These are phyloP conservation scores for Cyberlindnera xylosilytica DNA, from an alignment of 805 yeast genomes.

Conservation along the genomic window DNA sequence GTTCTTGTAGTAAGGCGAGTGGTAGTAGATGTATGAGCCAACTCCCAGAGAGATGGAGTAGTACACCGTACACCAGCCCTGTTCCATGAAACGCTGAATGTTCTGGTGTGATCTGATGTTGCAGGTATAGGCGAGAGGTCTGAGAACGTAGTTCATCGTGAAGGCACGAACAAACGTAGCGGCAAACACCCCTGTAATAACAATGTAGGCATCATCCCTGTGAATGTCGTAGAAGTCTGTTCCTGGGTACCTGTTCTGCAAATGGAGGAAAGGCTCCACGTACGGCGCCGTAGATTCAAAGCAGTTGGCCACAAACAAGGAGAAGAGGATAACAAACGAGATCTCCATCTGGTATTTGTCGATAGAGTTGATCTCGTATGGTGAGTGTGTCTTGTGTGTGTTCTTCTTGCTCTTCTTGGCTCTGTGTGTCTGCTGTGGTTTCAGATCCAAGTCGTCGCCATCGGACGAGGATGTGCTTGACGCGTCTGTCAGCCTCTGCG, in stretches of 20 bases:
- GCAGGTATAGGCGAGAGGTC: slow-evolving; percentile 48
- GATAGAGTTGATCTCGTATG: slow-evolving; percentile 11
- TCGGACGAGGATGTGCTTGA: slow-evolving; percentile 12
- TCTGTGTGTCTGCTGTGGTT: background rate
- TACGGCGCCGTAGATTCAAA: slow-evolving; percentile 27
- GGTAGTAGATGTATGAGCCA: slow-evolving; percentile 56
- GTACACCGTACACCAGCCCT: slow-evolving; percentile 72
- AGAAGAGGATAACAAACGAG: slow-evolving; percentile 22
- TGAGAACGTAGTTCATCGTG: slow-evolving; percentile 54
- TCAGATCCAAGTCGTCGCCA: slow-evolving; percentile 3
- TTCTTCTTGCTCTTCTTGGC: no score
- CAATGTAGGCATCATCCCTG: slow-evolving; percentile 49
- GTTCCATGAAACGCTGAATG: slow-evolving; percentile 75
- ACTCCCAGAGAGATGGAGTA: slow-evolving; percentile 50
- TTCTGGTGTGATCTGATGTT: slow-evolving; percentile 50
- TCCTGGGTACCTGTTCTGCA: slow-evolving; percentile 37
- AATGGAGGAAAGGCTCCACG: slow-evolving; percentile 36
- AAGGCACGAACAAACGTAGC: slow-evolving; percentile 57
- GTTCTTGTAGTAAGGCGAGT: slow-evolving; percentile 58
- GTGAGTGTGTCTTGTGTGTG: slow-evolving; percentile 1
- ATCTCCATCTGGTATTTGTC: slow-evolving; percentile 30
- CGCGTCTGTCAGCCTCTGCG: slow-evolving; percentile 9
- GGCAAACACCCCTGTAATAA: slow-evolving; percentile 51
- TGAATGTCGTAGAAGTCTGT: slow-evolving; percentile 49
- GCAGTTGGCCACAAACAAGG: slow-evolving; percentile 24